Percentiles rank a stretch among this genome's conserved stretches.
phyloP scores from a whole-genome alignment of 2,329 filamentous ascomycete genomes.

The Pseudopyrenochaeta lycopersici region DNA sequence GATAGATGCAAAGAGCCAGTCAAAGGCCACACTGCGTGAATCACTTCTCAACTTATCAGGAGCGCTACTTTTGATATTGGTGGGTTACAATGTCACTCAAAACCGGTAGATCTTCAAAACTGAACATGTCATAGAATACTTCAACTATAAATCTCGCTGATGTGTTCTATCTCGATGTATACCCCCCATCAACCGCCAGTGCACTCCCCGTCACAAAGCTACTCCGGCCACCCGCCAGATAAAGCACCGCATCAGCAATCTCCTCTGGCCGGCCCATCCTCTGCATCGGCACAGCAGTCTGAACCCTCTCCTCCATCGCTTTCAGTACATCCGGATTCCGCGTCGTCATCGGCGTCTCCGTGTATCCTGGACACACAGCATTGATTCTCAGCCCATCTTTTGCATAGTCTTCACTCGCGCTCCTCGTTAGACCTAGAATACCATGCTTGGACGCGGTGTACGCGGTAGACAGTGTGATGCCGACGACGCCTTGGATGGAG shows the following conservation, averaged over 20 bases:
- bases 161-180: slow-evolving; percentile 21
- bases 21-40: too few species aligned
- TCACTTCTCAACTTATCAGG: too few species aligned
- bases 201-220: slow-evolving; percentile 35
- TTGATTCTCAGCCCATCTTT: slow-evolving; percentile 53
- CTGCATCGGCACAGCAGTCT: slow-evolving; percentile 34
- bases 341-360: slow-evolving; percentile 32
- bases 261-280: slow-evolving; percentile 29
- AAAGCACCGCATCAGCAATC: slow-evolving; percentile 41
- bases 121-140: too few species aligned
- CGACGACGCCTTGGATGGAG: slow-evolving; percentile 51
- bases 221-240: slow-evolving; percentile 32
- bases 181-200: slow-evolving; percentile 32
- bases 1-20: too few species aligned
- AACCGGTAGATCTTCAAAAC: too few species aligned
- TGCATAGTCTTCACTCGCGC: slow-evolving; percentile 55
- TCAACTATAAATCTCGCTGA: too few species aligned
- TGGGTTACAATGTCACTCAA: too few species aligned
- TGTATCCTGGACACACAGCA: slow-evolving; percentile 42
- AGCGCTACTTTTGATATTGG: too few species aligned
- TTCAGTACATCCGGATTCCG: slow-evolving; percentile 26
- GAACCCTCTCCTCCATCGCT: slow-evolving; percentile 33
- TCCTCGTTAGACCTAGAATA: slow-evolving; percentile 54
- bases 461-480: slow-evolving; percentile 49
- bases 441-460: slow-evolving; percentile 54